Conservation (phyloP, 2,329 filamentous ascomycete genomes). For the Daldinia sp. region DNA sequence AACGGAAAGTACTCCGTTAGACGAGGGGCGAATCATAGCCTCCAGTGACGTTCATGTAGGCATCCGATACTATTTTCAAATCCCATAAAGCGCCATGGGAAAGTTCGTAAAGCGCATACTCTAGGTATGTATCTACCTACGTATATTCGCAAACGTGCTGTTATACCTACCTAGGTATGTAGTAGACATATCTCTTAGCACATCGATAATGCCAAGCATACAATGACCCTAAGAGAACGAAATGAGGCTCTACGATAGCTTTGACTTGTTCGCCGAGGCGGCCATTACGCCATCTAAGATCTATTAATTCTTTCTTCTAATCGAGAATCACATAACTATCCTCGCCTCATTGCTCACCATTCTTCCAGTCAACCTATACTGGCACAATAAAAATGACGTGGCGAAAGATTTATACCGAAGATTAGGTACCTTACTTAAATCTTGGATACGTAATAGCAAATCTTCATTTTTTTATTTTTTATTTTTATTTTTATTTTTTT, state of each 20-base stretch:
- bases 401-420: neutral
- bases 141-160: no score
- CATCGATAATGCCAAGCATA: neutral
- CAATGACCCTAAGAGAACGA: neutral
- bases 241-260: slow-evolving; percentile 7
- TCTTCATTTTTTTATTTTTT: no score
- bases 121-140: neutral
- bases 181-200: no score
- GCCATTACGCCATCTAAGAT: neutral
- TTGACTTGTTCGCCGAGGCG: neutral
- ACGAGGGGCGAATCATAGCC: neutral
- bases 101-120: slow-evolving; percentile 1
- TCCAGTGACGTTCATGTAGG: neutral
- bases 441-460: neutral
- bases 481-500: no score
- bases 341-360: neutral
- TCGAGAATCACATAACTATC: neutral
- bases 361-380: neutral
- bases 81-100: neutral
- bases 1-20: neutral
- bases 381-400: slow-evolving; percentile 4
- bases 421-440: neutral
- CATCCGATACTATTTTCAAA: neutral
- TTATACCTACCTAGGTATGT: no score
- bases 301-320: neutral